Evolutionary conservation across 2,329 filamentous ascomycete genomes (phyloP), one percentile per base, ranked within the genome.

Genomic region (Dactylella cylindrospora): DNA sequence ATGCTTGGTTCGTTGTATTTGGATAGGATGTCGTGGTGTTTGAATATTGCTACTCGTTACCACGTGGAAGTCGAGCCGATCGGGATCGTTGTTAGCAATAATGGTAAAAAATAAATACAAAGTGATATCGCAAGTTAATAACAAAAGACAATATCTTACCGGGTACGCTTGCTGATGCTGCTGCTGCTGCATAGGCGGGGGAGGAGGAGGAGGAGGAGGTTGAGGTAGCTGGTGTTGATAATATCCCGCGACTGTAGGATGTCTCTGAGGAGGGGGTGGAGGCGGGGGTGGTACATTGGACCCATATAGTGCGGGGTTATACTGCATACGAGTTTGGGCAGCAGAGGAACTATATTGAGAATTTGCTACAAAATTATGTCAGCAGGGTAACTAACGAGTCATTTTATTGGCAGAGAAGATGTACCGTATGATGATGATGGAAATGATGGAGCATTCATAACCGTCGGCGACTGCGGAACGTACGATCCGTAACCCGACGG

Each of bases 381-480:
- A 50, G 36, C 9, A 26, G 22, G 13, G n/a, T n/a, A n/a, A n/a
- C n/a, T n/a, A n/a, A n/a, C n/a, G n/a, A n/a, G n/a, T n/a, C n/a
- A n/a, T n/a, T n/a, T n/a, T n/a, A n/a, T n/a, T n/a, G 25, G 26
- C 17, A 29, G 10, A 8, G 29, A 6, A 40, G 40, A 26, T 40
- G 35, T 62, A 62, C 57, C 57, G 45, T 54, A 62, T 10, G 26
- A 20, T 7, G 26, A 20, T 7, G 49, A 54, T 12, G 57, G 36
- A 40, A 49, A 62, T 5, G 43, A 50, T 13, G 57, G 57, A 22
- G 43, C 49, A 35, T 54, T 62, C 40, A 19, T 15, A 13, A 62
- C 49, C n/a, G 57, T 62, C 4, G 57, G 57, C 31, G 57, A 62
- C 38, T 62, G 57, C 20, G 57, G 57, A 20, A 54, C 38, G 22